These are phyloP conservation scores for Cladophialophora carrionii DNA, from an alignment of 2,329 filamentous ascomycete genomes.

Conservation along the genomic window DNA sequence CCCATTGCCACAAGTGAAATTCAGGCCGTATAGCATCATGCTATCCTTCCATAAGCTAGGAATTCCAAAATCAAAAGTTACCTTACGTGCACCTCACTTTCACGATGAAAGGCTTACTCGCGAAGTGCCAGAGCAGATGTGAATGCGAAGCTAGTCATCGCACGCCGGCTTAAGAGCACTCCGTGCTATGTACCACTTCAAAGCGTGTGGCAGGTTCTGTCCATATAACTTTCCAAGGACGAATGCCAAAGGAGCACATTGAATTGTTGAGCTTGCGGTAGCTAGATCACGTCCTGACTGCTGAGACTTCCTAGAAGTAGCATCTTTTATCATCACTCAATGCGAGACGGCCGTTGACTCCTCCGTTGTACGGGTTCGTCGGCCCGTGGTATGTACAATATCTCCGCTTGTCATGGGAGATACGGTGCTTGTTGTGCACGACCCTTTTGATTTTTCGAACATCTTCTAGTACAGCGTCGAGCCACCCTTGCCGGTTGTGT, in stretches of 20 bases:
- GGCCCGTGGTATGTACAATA: slow-evolving; percentile 23
- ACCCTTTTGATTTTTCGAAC: background rate
- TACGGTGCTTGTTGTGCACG: background rate
- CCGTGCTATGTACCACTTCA: too few relatives aligned
- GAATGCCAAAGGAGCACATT: background rate
- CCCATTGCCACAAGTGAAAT: background rate
- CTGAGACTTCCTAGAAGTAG: background rate
- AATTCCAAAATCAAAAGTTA: background rate
- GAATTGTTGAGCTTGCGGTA: background rate
- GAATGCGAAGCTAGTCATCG: background rate
- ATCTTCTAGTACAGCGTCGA: slow-evolving; percentile 29
- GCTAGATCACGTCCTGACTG: background rate
- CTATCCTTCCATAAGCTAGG: background rate
- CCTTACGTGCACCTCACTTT: background rate
- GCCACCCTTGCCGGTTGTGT: slow-evolving; percentile 36
- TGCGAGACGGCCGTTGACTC: background rate
- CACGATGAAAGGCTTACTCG: background rate
- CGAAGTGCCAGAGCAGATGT: background rate
- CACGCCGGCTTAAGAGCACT: too few relatives aligned
- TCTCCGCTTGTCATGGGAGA: background rate
- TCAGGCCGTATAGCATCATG: background rate
- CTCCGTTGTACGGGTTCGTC: background rate
- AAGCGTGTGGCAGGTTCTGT: too few relatives aligned
- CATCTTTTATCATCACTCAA: background rate
- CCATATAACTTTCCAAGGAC: too few relatives aligned